A percentile compares a stretch with the other conserved stretches of the same genome.
These are phyloP conservation scores for Botrytis porri DNA, from an alignment of 2,329 filamentous ascomycete species.

Conservation along the genomic window DNA sequence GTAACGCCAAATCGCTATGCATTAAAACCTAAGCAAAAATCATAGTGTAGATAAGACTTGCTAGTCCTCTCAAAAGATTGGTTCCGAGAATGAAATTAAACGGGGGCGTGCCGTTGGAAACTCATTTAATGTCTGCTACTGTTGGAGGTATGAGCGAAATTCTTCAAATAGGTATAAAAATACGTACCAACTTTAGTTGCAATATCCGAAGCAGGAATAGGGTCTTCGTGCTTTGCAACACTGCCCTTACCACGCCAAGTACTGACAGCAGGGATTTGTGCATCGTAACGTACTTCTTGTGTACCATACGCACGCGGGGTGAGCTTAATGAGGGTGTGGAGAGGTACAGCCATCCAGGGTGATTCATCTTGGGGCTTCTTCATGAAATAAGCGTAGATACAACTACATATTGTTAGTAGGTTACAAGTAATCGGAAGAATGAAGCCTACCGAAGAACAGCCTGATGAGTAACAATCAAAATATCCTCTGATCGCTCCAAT, in stretches of 20 bases:
- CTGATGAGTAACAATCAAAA: slow-evolving; percentile 97
- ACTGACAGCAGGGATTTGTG: slow-evolving; percentile 91
- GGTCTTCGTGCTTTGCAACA: slow-evolving; percentile 76
- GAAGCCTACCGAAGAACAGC: slow-evolving; percentile 63
- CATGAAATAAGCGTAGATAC: slow-evolving; percentile 99
- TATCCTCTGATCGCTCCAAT: slow-evolving; percentile 90
- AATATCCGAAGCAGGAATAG: slow-evolving; percentile 22
- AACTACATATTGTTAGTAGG: slow-evolving; percentile 41
- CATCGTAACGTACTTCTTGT: slow-evolving; percentile 80
- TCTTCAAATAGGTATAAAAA: not conserved
- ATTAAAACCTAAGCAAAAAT: slow-evolving; percentile 10
- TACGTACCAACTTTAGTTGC: not conserved
- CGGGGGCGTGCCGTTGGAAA: not conserved
- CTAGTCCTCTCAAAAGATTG: not conserved
- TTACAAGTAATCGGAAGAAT: not conserved
- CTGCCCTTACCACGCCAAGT: slow-evolving; percentile 95
- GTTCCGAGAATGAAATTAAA: not conserved
- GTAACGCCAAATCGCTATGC: slow-evolving; percentile 16
- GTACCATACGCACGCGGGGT: slow-evolving; percentile 94
- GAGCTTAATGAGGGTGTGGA: slow-evolving; percentile 94
- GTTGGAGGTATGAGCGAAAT: not conserved
- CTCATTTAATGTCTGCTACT: not conserved
- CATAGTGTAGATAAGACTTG: slow-evolving; percentile 3
- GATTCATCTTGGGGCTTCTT: slow-evolving; percentile 89
- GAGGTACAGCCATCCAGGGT: slow-evolving; percentile 97